Evolutionary conservation across 2,329 filamentous ascomycete genomes (phyloP), one percentile per base, ranked within the genome.

Genomic region (Coniochaeta hoffmannii): DNA sequence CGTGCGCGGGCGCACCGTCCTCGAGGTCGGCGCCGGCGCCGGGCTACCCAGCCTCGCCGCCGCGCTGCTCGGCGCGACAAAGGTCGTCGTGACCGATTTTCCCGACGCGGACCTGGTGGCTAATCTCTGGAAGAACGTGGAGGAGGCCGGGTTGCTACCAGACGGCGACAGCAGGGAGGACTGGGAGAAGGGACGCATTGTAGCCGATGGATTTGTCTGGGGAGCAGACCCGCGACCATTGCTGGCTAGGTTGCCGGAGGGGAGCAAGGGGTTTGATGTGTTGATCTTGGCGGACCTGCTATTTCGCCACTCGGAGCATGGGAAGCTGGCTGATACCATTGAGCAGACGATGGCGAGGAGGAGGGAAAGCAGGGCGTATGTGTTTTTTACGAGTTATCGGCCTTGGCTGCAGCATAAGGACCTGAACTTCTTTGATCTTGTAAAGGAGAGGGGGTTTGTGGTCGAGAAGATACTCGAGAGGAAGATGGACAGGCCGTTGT

Each of bases 321-420:
- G 72, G 1, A 90, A 89, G 64, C 77, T 97, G 58, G 76, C 95
- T 60, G 78, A 81, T 60, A 90, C 87, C 4, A 81, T 97, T 58
- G 75, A 80, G 64, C 68, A 80, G 65, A 89, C 87, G 15, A 71
- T 97, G 64, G 81, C 78, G 62, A 76, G 73, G 58, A 69, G 73
- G 3, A 63, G 68, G 3, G 74, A 74, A 1, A 82, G 86, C 51
- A 79, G 78, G 54, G 90, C 91, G 2, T 81, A 92, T 63, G 91
- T 97, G 8, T 95, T 97, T 70, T 97, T 97, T 74, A 96, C 92
- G 0, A 92, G 90, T 19, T 96, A 97, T 72, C 80, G 94, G 59
- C 92, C 93, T 1, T 97, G 92, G 92, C 76, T 97, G 66, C 78
- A 88, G 64, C 81, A 91, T 59, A 88, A 90, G 69, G 94, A 96